Evolutionary conservation across 441 rosid genomes (phyloP).

Genomic region (Lagerstroemia fauriei): DNA sequence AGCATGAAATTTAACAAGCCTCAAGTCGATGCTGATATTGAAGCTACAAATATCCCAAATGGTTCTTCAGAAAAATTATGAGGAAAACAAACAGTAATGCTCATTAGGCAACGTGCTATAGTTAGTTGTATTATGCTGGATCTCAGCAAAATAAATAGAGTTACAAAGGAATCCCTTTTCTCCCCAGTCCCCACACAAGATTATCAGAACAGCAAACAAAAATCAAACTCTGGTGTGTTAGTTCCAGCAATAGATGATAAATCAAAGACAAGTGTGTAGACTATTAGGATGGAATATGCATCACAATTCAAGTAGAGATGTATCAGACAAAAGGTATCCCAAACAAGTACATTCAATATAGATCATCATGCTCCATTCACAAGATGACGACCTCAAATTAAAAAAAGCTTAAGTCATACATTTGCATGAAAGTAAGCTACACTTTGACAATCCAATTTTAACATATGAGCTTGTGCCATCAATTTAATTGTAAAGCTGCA

Average conservation of each 20-base stretch:
- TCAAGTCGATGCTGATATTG: background rate
- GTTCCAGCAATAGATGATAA: background rate
- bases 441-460: background rate
- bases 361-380: background rate
- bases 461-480: background rate
- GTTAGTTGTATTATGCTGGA: background rate
- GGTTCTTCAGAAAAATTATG: background rate
- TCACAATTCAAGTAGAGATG: background rate
- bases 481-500: background rate
- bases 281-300: background rate
- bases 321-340: background rate
- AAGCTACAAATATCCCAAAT: background rate
- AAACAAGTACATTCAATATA: background rate
- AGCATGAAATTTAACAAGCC: background rate
- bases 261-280: background rate
- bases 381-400: background rate
- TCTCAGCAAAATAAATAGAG: background rate
- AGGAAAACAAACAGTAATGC: background rate
- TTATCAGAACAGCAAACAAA: background rate
- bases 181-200: background rate
- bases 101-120: background rate
- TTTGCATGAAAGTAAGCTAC: background rate
- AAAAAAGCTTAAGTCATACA: background rate
- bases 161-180: background rate
- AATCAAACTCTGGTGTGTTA: background rate